These are phyloP conservation scores for Penicillium fimorum DNA, from an alignment of 495 filamentous ascomycete species.

Conservation along the genomic window DNA sequence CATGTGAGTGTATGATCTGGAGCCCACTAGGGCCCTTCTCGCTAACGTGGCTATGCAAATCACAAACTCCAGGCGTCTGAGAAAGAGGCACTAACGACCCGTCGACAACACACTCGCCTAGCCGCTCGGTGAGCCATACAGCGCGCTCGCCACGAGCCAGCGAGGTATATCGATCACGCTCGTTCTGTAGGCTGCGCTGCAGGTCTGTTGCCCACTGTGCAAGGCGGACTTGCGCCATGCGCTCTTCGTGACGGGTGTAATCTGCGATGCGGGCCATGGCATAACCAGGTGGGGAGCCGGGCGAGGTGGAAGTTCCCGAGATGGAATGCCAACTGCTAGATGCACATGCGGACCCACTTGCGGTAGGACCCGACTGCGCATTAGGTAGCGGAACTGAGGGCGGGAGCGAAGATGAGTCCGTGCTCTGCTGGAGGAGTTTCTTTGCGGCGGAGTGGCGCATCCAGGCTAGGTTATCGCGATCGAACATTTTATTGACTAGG, in stretches of 20 bases:
- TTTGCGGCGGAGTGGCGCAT: constrained; percentile 82
- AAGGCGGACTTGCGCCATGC: constrained; percentile 73
- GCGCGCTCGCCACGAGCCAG: constrained; percentile 71
- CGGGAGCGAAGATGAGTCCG: constrained; percentile 10
- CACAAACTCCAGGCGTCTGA: constrained; percentile 36
- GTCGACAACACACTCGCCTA: constrained; percentile 72
- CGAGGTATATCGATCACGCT: constrained; percentile 72
- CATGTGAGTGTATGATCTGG: constrained; percentile 28
- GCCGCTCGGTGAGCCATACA: constrained; percentile 72
- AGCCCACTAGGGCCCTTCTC: constrained; percentile 24
- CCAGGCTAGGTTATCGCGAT: constrained; percentile 77
- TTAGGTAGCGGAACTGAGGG: constrained; percentile 14
- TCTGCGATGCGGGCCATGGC: constrained; percentile 69
- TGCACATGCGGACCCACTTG: background rate
- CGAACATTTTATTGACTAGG: constrained; percentile 74
- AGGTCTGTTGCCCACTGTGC: constrained; percentile 90
- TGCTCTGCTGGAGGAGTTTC: constrained; percentile 75
- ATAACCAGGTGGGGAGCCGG: constrained; percentile 51
- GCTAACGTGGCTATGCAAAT: constrained; percentile 17
- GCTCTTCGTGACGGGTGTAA: constrained; percentile 69
- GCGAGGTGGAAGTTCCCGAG: constrained; percentile 22
- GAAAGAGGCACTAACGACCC: constrained; percentile 60
- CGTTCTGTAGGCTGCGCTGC: constrained; percentile 76
- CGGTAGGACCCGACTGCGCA: constrained; percentile 12
- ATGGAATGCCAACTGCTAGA: constrained; percentile 10